Conservation (phyloP, 2,329 filamentous ascomycete genomes). For the Aspergillus sp. region DNA sequence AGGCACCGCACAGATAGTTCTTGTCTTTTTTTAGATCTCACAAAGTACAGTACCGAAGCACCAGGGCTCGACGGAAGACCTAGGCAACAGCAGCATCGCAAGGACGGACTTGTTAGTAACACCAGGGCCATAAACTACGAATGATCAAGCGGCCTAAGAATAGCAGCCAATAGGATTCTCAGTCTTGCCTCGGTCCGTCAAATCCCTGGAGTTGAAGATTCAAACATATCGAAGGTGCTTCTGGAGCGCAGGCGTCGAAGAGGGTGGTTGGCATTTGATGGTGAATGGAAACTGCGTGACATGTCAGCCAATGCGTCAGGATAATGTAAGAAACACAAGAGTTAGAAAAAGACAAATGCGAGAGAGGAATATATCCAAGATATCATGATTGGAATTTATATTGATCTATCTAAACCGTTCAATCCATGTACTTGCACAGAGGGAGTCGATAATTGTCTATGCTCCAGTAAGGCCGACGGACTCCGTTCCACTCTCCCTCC, state of each 20-base stretch:
- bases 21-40: too few species aligned
- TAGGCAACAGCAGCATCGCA: too few species aligned
- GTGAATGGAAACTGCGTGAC: not conserved
- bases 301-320: not conserved
- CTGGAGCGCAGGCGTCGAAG: too few species aligned
- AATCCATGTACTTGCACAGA: conserved; percentile 46
- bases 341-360: not conserved
- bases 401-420: not conserved
- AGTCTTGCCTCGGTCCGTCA: not conserved
- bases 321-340: too few species aligned
- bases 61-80: too few species aligned
- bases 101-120: too few species aligned
- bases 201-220: not conserved
- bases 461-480: conserved; percentile 87
- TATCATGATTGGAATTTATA: not conserved
- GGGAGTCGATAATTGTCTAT: conserved; percentile 62
- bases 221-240: too few species aligned
- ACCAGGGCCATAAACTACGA: too few species aligned
- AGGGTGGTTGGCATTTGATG: too few species aligned
- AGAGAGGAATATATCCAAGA: not conserved
- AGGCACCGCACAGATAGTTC: not conserved
- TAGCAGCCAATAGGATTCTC: not conserved
- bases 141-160: not conserved
- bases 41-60: too few species aligned
- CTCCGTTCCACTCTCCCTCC: conserved; percentile 83